phyloP scores from a whole-genome alignment of 768 basidiomycete genomes.

The Collybiopsis luxurians region DNA sequence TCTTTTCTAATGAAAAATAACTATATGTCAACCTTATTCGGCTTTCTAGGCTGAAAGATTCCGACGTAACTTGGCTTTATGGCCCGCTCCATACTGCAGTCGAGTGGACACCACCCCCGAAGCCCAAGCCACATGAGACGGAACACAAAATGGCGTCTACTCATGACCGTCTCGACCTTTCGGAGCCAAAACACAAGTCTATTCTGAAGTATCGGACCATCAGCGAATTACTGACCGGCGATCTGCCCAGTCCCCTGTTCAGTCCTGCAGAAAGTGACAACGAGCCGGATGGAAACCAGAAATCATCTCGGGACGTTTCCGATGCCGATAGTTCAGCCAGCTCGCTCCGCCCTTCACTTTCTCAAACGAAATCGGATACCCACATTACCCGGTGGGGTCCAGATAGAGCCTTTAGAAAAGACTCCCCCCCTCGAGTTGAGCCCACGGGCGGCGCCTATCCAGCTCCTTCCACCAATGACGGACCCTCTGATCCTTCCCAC shows the following conservation, averaged over 20 bases:
- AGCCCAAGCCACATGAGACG: slow-evolving; percentile 41
- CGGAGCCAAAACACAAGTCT: slow-evolving; percentile 57
- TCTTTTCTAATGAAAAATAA: slow-evolving; percentile 11
- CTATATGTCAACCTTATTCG: not conserved
- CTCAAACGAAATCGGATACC: slow-evolving; percentile 88
- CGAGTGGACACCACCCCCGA: slow-evolving; percentile 73
- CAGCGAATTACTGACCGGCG: slow-evolving; percentile 80
- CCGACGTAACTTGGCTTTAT: slow-evolving; percentile 98
- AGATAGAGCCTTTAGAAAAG: slow-evolving; percentile 43
- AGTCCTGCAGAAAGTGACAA: slow-evolving; percentile 56
- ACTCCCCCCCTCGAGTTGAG: slow-evolving; percentile 67
- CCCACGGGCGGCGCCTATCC: slow-evolving; percentile 27
- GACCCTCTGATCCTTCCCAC: not conserved
- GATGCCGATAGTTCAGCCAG: slow-evolving; percentile 5
- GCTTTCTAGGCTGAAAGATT: slow-evolving; percentile 90
- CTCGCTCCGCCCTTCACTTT: slow-evolving; percentile 53
- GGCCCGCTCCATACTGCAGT: slow-evolving; percentile 95
- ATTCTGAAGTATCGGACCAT: slow-evolving; percentile 97
- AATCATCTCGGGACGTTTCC: not conserved
- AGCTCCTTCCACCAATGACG: not conserved
- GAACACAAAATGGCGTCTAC: slow-evolving; percentile 37
- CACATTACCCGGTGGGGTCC: slow-evolving; percentile 62
- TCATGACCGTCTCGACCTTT: slow-evolving; percentile 53
- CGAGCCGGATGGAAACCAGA: slow-evolving; percentile 34
- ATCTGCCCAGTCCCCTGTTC: slow-evolving; percentile 51